Base-by-base conservation (phyloP, 2,329 filamentous ascomycete species). In the Hawksworthiomyces lignivorus region DNA sequence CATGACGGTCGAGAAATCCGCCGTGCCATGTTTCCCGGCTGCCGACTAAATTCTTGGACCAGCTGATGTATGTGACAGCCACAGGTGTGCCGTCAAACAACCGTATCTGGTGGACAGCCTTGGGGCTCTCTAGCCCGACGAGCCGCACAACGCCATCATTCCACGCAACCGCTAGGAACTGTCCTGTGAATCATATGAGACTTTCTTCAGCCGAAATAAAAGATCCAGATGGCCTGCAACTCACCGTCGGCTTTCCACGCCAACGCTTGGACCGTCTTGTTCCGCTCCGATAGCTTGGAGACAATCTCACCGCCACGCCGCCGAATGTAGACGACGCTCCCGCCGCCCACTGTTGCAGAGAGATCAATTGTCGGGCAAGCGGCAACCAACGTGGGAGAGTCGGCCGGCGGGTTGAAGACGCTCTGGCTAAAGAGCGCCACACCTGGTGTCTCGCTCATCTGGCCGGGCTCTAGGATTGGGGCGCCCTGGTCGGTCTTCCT, bases 341-440 rank as follows among this genome's bases (percentile, higher is more conserved):
- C 75, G 14, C 73, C 70, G n/a, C 73, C 76, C 11, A 84, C 84
- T 11, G 88, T 71, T 5, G 82, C 81, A n/a, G 84, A 72, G 34
- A 97, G 71, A 62, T 96, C 87, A 67, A 94, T 85, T 8, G 81
- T 83, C 14, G 89, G 87, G 61, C 87, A 94, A 61, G 84, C 87
- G 20, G 80, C 73, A 26, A 90, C 69, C 38, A 83, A 73, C 35
- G 70, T 66, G 27, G 69, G 64, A 28, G 75, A 69, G 18, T 78
- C 69, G 19, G 70, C 69, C 34, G 70, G 63, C 9, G 52, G 50
- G 38, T 73, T 68, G 47, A 82, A 70, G 50, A 67, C 65, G 51
- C 75, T 78, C 56, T 80, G 71, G 61, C 74, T 74, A 49, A 74
- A 60, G 34, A 73, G 65, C 49, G 64, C 50, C 46, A 78, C 22